phyloP scores from a whole-genome alignment of 2,329 filamentous ascomycete genomes.

The Sporothrix phasma region DNA sequence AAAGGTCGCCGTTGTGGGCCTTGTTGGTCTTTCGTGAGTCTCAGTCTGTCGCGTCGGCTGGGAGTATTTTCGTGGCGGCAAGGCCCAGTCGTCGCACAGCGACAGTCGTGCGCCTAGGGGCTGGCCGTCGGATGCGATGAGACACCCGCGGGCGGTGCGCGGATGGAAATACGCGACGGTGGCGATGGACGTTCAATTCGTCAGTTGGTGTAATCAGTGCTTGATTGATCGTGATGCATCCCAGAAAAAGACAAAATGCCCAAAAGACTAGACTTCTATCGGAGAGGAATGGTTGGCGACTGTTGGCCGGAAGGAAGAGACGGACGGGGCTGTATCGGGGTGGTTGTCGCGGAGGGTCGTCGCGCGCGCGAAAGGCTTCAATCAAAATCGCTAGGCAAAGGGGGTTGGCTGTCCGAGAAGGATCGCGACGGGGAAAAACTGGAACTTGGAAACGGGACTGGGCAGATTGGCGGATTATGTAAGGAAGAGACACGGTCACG shows the following conservation, averaged over 20 bases:
- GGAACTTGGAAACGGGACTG: neutral
- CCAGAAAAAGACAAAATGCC: neutral
- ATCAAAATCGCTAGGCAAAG: neutral
- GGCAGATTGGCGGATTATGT: neutral
- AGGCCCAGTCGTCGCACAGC: no score
- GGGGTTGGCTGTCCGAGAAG: neutral
- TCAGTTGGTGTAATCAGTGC: neutral
- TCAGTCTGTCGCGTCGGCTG: neutral
- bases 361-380: neutral
- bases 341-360: slow-evolving; percentile 1
- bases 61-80: neutral
- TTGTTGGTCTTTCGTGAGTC: neutral
- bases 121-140: neutral
- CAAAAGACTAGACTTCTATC: neutral
- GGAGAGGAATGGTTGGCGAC: neutral
- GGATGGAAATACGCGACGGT: neutral
- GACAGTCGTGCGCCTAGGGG: neutral
- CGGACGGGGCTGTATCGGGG: neutral
- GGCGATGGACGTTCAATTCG: neutral
- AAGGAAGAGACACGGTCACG: neutral
- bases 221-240: neutral
- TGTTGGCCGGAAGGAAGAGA: neutral
- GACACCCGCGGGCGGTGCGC: neutral
- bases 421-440: neutral
- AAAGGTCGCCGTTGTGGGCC: neutral